Percentiles rank a stretch among this genome's conserved stretches.
phyloP scores from a whole-genome alignment of 805 yeast species.

The Candida tammaniensis region DNA sequence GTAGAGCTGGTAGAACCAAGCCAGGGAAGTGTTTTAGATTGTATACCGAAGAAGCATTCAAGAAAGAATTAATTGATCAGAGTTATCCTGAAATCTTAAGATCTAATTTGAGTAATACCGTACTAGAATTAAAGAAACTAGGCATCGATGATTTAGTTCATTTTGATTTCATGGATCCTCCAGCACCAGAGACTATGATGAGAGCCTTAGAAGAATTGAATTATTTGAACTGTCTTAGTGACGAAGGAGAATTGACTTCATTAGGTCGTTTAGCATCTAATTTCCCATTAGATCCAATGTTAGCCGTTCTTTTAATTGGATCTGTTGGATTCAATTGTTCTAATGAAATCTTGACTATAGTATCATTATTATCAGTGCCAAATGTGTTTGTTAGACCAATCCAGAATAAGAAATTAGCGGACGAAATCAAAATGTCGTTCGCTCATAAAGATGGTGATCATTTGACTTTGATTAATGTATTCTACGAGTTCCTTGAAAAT shows the following conservation, averaged over 20 bases:
- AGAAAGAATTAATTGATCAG: constrained; percentile 90
- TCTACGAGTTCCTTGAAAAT: constrained; percentile 62
- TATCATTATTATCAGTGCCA: constrained; percentile 90
- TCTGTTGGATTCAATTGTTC: constrained; percentile 85
- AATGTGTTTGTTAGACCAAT: constrained; percentile 93
- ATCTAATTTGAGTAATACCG: constrained; percentile 87
- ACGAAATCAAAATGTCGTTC: constrained; percentile 81
- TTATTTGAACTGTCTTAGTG: constrained; percentile 84
- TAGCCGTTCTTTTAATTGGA: constrained; percentile 89
- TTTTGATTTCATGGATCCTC: constrained; percentile 98
- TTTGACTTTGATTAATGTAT: constrained; percentile 84
- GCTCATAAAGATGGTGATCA: constrained; percentile 97
- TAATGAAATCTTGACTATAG: constrained; percentile 82
- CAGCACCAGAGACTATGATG: constrained; percentile 99
- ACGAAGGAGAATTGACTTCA: constrained; percentile 86
- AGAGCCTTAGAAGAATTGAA: constrained; percentile 94
- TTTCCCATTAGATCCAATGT: constrained; percentile 93
- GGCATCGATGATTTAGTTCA: constrained; percentile 96
- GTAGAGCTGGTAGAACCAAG: constrained; percentile 99
- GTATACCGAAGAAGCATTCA: constrained; percentile 95
- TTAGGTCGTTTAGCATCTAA: constrained; percentile 87
- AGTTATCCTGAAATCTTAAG: constrained; percentile 94
- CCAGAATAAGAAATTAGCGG: constrained; percentile 82
- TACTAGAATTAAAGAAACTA: constrained; percentile 85
- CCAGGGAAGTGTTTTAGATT: constrained; percentile 97